Conservation (phyloP, 768 basidiomycete genomes). For the Imleria badia region DNA sequence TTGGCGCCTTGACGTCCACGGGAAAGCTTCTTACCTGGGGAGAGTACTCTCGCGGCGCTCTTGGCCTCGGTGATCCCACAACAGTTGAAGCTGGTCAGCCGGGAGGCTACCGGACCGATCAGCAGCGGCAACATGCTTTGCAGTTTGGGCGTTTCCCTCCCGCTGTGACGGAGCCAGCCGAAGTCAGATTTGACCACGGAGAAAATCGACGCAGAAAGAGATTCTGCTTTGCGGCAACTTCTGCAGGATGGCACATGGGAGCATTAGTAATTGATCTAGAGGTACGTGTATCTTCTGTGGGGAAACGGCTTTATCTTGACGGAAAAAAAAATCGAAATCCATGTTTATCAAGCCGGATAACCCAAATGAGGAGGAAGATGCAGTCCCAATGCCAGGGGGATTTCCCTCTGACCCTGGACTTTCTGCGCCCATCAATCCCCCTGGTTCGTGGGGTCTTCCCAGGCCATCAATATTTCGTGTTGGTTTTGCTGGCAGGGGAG, state of each 20-base stretch:
- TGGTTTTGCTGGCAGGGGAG: constrained; percentile 59
- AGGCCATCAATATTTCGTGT: constrained; percentile 43
- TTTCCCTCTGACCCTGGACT: constrained; percentile 23
- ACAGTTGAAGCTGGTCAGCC: constrained; percentile 51
- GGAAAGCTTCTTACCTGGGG: constrained; percentile 88
- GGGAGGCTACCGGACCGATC: constrained; percentile 53
- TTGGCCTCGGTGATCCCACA: constrained; percentile 81
- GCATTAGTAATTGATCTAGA: constrained; percentile 85
- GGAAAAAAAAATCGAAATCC: neutral
- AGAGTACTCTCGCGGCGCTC: constrained; percentile 68
- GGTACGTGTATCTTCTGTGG: constrained; percentile 36
- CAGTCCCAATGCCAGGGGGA: constrained; percentile 34
- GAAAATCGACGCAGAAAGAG: constrained; percentile 48
- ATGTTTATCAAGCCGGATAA: constrained; percentile 28
- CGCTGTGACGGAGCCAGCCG: constrained; percentile 56
- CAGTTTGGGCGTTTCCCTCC: constrained; percentile 32
- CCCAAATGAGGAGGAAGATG: constrained; percentile 37
- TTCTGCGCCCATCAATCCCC: constrained; percentile 13
- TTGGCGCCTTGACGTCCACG: constrained; percentile 73
- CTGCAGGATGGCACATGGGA: constrained; percentile 91
- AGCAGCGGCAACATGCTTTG: constrained; percentile 33
- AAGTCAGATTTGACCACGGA: constrained; percentile 71
- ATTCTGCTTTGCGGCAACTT: constrained; percentile 80
- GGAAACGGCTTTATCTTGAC: constrained; percentile 1
- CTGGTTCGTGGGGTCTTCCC: constrained; percentile 17